phyloP scores from a whole-genome alignment of 768 basidiomycete species.

The Exsudoporus frostii region DNA sequence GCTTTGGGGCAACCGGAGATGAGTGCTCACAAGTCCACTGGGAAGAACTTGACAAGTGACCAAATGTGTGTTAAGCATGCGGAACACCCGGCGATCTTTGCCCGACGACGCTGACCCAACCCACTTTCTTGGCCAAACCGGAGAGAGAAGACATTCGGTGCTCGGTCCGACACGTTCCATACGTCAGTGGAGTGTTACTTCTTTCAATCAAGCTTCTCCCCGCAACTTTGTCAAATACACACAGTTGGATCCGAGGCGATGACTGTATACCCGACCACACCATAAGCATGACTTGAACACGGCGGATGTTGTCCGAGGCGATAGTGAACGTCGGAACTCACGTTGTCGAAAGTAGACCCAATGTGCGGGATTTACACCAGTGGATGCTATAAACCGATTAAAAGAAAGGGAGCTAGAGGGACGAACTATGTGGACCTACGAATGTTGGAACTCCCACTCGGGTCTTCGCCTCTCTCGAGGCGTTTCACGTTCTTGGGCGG shows the following conservation, averaged over 20 bases:
- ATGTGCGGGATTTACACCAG: constrained; percentile 47
- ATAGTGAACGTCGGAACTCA: constrained; percentile 19
- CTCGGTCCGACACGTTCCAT: background rate
- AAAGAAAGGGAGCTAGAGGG: background rate
- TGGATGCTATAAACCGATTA: constrained; percentile 35
- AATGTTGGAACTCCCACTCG: constrained; percentile 45
- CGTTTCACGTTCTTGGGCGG: constrained; percentile 37
- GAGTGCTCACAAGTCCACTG: background rate
- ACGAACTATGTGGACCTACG: constrained; percentile 29
- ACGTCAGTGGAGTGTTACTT: background rate
- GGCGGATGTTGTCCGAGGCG: background rate
- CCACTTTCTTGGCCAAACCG: background rate
- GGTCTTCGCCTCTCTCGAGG: constrained; percentile 45
- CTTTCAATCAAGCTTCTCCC: background rate
- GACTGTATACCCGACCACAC: constrained; percentile 14
- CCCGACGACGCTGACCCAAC: background rate
- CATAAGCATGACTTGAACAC: background rate
- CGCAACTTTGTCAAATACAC: constrained; percentile 18
- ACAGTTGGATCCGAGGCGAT: constrained; percentile 34
- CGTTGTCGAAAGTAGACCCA: constrained; percentile 45
- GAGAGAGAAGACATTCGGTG: background rate
- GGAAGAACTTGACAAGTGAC: background rate
- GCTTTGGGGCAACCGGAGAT: background rate
- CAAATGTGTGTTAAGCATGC: background rate
- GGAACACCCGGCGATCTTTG: background rate